Percentiles rank a stretch among this genome's conserved stretches.
Conservation (phyloP, 225 moss, liverwort and hornwort genomes). For the Climacium dendroides region DNA sequence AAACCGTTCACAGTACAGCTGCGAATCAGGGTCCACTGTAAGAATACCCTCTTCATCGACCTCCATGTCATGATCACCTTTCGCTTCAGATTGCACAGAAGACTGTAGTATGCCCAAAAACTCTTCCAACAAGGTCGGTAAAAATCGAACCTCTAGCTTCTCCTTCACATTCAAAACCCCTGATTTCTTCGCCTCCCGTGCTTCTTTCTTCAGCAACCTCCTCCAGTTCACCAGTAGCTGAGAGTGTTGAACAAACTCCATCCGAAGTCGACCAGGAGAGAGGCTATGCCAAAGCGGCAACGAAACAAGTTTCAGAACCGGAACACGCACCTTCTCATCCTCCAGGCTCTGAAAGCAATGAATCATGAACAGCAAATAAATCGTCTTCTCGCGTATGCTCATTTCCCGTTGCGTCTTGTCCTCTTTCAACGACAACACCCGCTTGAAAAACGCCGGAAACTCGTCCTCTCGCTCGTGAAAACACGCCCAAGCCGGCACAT, state of each 20-base stretch:
- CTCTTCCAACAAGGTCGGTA: conserved; percentile 74
- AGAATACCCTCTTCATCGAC: not conserved
- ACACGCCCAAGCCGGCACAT: conserved; percentile 91
- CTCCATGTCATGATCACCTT: conserved; percentile 12
- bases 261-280: conserved; percentile 68
- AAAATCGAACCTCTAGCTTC: conserved; percentile 81
- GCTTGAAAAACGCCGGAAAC: conserved; percentile 74
- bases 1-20: conserved; percentile 95
- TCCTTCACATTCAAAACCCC: conserved; percentile 39
- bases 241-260: conserved; percentile 81
- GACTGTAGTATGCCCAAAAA: conserved; percentile 64
- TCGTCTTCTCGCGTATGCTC: conserved; percentile 77
- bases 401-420: conserved; percentile 38
- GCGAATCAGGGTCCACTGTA: conserved; percentile 53
- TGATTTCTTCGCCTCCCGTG: conserved; percentile 40
- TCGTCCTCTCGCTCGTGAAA: conserved; percentile 88
- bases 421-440: conserved; percentile 77
- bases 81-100: conserved; percentile 19
- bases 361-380: conserved; percentile 91
- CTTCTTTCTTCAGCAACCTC: conserved; percentile 69
- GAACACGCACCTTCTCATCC: conserved; percentile 85
- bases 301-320: conserved; percentile 70
- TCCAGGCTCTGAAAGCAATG: conserved; percentile 99
- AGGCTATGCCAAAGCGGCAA: conserved; percentile 92
- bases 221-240: conserved; percentile 77